Evolutionary conservation across 257 asterid genomes (phyloP).

Genomic region (Primulina huaijiensis): DNA sequence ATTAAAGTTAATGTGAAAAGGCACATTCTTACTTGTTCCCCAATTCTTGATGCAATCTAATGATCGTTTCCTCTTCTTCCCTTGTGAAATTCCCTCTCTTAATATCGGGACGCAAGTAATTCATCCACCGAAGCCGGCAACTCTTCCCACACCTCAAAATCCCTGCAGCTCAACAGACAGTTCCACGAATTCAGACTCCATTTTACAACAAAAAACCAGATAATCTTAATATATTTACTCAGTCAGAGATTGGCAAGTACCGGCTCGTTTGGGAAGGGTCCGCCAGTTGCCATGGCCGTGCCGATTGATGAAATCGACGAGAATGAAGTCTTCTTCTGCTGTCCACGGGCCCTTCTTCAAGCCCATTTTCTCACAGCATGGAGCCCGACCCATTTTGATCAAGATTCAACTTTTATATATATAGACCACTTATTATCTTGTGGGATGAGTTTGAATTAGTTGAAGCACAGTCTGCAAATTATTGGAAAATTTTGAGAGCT

Average conservation of each 20-base stretch:
- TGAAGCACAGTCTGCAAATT: not conserved
- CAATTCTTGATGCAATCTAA: slow-evolving; percentile 38
- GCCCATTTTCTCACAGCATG: slow-evolving; percentile 82
- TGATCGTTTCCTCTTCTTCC: slow-evolving; percentile 51
- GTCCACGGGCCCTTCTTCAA: slow-evolving; percentile 87
- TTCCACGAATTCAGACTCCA: not conserved
- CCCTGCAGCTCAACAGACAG: slow-evolving; percentile 29
- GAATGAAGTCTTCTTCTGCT: slow-evolving; percentile 60
- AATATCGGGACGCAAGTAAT: slow-evolving; percentile 55
- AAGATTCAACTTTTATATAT: too few relatives aligned
- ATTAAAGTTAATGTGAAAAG: not conserved
- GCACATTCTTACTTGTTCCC: slow-evolving; percentile 55
- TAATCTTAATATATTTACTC: not conserved
- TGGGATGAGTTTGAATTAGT: not conserved
- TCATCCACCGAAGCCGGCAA: slow-evolving; percentile 56
- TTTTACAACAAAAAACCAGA: not conserved
- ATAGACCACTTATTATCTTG: too few relatives aligned
- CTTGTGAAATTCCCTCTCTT: slow-evolving; percentile 51
- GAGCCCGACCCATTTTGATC: slow-evolving; percentile 37
- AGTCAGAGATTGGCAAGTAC: slow-evolving; percentile 27
- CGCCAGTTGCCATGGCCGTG: slow-evolving; percentile 83
- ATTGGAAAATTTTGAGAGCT: not conserved
- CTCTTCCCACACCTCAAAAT: slow-evolving; percentile 65
- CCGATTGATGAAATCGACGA: slow-evolving; percentile 41
- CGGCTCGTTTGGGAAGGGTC: slow-evolving; percentile 78